phyloP scores from a whole-genome alignment of 1,284 basidiomycete genomes.

The Moesziomyces parantarcticus region DNA sequence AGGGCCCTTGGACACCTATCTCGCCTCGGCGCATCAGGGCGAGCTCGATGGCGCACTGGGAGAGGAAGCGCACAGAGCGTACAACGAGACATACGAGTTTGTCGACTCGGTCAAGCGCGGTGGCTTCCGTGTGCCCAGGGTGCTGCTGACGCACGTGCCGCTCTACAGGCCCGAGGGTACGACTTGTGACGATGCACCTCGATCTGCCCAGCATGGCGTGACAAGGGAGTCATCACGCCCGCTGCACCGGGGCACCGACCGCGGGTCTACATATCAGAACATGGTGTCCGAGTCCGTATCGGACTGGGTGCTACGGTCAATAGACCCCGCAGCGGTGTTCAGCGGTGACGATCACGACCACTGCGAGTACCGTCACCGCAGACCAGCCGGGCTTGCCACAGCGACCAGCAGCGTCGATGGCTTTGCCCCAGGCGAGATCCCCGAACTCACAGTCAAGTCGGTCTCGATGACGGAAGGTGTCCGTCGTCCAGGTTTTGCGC shows the following conservation, averaged over 20 bases:
- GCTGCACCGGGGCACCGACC: constrained; percentile 53
- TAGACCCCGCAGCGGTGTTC: constrained; percentile 52
- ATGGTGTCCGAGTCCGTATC: constrained; percentile 42
- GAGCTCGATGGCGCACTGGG: constrained; percentile 36
- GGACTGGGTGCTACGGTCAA: constrained; percentile 39
- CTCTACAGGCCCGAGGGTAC: constrained; percentile 33
- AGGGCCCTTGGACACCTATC: constrained; percentile 29
- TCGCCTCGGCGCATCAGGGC: constrained; percentile 25
- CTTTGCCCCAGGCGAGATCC: constrained; percentile 31
- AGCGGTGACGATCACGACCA: constrained; percentile 64
- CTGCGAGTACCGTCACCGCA: constrained; percentile 55
- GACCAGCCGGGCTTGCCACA: neutral
- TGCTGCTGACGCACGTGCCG: constrained; percentile 59
- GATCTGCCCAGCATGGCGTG: constrained; percentile 40
- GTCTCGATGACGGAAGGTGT: constrained; percentile 61
- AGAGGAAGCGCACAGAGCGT: constrained; percentile 36
- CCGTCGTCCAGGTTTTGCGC: constrained; percentile 52
- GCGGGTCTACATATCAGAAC: constrained; percentile 56
- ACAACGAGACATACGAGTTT: constrained; percentile 43
- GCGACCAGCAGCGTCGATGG: constrained; percentile 8
- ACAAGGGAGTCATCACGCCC: constrained; percentile 37
- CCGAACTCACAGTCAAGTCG: constrained; percentile 61
- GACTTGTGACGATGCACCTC: constrained; percentile 34
- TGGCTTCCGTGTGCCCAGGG: constrained; percentile 22
- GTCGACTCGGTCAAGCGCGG: constrained; percentile 36